A percentile compares a stretch with the other conserved stretches of the same genome.
These are phyloP conservation scores for Trichoderma lentiforme DNA, from an alignment of 2,329 filamentous ascomycete species.

Conservation along the genomic window DNA sequence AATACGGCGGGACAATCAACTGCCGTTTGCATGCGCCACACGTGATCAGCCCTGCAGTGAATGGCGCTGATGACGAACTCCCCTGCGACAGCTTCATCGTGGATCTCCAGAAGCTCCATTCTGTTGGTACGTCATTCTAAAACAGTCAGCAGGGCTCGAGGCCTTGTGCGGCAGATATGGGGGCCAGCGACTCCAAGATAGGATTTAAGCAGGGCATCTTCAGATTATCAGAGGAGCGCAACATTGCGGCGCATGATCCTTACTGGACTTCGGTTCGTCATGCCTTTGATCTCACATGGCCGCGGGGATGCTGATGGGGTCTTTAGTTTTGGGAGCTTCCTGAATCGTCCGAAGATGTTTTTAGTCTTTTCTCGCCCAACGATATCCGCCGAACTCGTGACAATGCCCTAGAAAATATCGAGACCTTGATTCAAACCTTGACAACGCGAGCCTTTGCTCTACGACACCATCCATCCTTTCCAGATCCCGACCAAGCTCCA, in stretches of 20 bases:
- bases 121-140: slow-evolving; percentile 14
- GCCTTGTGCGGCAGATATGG: slow-evolving; percentile 59
- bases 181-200: slow-evolving; percentile 96
- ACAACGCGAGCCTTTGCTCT: slow-evolving; percentile 79
- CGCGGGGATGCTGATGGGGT: slow-evolving; percentile 15
- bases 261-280: slow-evolving; percentile 88
- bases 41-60: slow-evolving; percentile 11
- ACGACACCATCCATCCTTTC: slow-evolving; percentile 86
- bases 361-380: slow-evolving; percentile 86
- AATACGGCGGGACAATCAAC: slow-evolving; percentile 1
- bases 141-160: slow-evolving; percentile 17
- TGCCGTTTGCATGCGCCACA: slow-evolving; percentile 1
- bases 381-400: slow-evolving; percentile 88
- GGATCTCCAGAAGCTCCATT: slow-evolving; percentile 15
- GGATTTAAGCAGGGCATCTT: slow-evolving; percentile 99
- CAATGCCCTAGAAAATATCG: slow-evolving; percentile 78
- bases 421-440: slow-evolving; percentile 80
- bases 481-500: slow-evolving; percentile 77
- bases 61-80: slow-evolving; percentile 15
- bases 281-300: not conserved
- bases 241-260: slow-evolving; percentile 81
- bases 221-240: slow-evolving; percentile 83
- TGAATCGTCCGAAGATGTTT: slow-evolving; percentile 92
- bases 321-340: slow-evolving; percentile 92
- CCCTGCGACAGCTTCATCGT: slow-evolving; percentile 15